Base-by-base conservation (phyloP, 352 stramenopile genomes). In the Peronosclerospora sorghi region DNA sequence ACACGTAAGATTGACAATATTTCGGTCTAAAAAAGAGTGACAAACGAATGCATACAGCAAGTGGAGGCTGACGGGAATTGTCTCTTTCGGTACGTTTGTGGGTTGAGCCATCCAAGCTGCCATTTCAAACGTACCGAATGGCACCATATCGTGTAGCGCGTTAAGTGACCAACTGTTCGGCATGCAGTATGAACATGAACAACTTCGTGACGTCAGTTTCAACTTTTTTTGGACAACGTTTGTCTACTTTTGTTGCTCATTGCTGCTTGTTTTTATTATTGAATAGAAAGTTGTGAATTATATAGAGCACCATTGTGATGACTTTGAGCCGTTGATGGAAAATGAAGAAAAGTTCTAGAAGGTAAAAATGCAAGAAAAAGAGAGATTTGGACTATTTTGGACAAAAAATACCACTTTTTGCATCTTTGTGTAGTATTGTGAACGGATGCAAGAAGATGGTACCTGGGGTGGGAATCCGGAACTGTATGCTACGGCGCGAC, bases 271-370 rank as follows among this genome's bases (percentile, higher is more conserved):
- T 8, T 8, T 13, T 19, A 15, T 9, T 35, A 5, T 19, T 28
- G 5, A 37, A 13, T 43, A 92, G 79, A 70, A 69, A 26, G 63
- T 89, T 35, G 65, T 88, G 21, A 56, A 74, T 32, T 86, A 78
- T 41, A 71, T 92, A 23, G 69, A 86, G 43, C 54, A 65, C 18
- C 73, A 89, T 49, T 70, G 74, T 4, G 50, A 62, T 21, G 71
- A 88, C 41, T 86, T 92, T 52, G 73, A 89, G 48, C 76, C 79
- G 38, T 92, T 92, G 62, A 86, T 92, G 76, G 79, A 92, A 60
- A 76, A 89, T 44, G 77, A 86, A 30, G 79, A 92, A 34, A 79
- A 76, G 29, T 92, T 92, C 53, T 76, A 92, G 8, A 71, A 83
- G 48, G 79, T 87, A 12, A 2, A 35, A 2, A 14, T 24, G 20